Conservation (phyloP, 1,284 basidiomycete genomes). For the Malassezia yamatoensis region DNA sequence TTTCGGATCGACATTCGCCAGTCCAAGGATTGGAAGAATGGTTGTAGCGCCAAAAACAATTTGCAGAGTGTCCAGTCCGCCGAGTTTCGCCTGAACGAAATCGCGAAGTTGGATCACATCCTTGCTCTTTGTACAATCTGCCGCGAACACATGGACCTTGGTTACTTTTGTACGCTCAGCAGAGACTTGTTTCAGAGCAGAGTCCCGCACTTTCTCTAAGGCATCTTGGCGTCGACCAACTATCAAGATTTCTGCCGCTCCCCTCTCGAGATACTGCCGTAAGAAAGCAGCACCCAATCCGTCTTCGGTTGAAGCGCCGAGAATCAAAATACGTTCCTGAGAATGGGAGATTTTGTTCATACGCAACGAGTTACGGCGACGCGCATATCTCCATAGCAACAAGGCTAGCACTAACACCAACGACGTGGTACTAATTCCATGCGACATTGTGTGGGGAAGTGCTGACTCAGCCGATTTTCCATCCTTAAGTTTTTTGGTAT, state of each 20-base stretch:
- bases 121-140: slow-evolving; percentile 60
- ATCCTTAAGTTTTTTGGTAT: not conserved
- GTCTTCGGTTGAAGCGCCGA: slow-evolving; percentile 61
- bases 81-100: slow-evolving; percentile 56
- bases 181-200: slow-evolving; percentile 27
- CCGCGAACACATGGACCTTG: slow-evolving; percentile 48
- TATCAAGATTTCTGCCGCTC: slow-evolving; percentile 62
- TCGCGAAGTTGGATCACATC: slow-evolving; percentile 62
- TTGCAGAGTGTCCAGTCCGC: slow-evolving; percentile 70
- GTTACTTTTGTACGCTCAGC: not conserved
- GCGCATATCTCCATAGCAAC: slow-evolving; percentile 12
- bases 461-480: slow-evolving; percentile 1
- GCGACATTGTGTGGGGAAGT: not conserved
- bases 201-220: slow-evolving; percentile 54
- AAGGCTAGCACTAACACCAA: slow-evolving; percentile 19
- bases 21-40: slow-evolving; percentile 63
- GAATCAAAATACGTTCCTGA: slow-evolving; percentile 63
- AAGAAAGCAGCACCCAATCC: slow-evolving; percentile 72
- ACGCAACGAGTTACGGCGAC: slow-evolving; percentile 9
- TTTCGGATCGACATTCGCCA: slow-evolving; percentile 58
- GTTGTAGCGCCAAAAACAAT: slow-evolving; percentile 78
- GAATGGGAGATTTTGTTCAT: slow-evolving; percentile 40
- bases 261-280: slow-evolving; percentile 61
- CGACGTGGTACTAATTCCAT: not conserved
- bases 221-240: slow-evolving; percentile 61